Conservation (phyloP, 805 yeast genomes). For the Jamesozyma gamospora region DNA sequence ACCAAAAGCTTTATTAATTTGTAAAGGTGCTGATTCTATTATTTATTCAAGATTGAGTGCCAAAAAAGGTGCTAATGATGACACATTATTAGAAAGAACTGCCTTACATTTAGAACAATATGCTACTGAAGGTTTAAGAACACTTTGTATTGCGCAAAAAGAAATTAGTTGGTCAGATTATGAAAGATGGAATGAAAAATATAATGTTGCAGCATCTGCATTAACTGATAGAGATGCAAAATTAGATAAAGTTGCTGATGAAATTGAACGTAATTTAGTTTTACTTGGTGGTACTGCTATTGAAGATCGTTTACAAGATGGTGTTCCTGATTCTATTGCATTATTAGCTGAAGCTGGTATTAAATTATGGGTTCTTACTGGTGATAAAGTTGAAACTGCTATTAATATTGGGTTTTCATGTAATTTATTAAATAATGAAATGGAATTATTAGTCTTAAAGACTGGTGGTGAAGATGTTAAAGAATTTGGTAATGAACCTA, state of each 20-base stretch:
- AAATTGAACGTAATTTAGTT: conserved; percentile 55
- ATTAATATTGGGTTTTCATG: conserved; percentile 82
- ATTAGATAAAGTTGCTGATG: conserved; percentile 67
- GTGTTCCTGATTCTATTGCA: conserved; percentile 75
- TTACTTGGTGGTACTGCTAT: conserved; percentile 79
- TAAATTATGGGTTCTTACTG: conserved; percentile 78
- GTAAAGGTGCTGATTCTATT: conserved; percentile 81
- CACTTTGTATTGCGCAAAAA: conserved; percentile 68
- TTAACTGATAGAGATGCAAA: conserved; percentile 54
- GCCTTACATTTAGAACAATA: conserved; percentile 66
- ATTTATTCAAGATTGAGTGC: conserved; percentile 56
- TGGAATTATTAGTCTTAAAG: conserved; percentile 57
- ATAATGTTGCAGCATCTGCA: conserved; percentile 57
- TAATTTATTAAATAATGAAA: conserved; percentile 62
- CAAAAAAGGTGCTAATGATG: conserved; percentile 31
- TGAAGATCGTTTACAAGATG: conserved; percentile 77
- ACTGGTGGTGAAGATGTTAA: conserved; percentile 44
- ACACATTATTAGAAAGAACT: conserved; percentile 45
- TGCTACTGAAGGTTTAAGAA: conserved; percentile 78
- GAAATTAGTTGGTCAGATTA: conserved; percentile 56
- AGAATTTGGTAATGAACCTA: conserved; percentile 33
- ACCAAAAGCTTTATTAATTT: conserved; percentile 54
- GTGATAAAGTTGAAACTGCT: conserved; percentile 86
- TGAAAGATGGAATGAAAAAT: conserved; percentile 50
- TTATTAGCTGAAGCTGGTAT: conserved; percentile 66